phyloP scores from a whole-genome alignment of 1,284 basidiomycete genomes.

The Bondarzewia mesenterica region DNA sequence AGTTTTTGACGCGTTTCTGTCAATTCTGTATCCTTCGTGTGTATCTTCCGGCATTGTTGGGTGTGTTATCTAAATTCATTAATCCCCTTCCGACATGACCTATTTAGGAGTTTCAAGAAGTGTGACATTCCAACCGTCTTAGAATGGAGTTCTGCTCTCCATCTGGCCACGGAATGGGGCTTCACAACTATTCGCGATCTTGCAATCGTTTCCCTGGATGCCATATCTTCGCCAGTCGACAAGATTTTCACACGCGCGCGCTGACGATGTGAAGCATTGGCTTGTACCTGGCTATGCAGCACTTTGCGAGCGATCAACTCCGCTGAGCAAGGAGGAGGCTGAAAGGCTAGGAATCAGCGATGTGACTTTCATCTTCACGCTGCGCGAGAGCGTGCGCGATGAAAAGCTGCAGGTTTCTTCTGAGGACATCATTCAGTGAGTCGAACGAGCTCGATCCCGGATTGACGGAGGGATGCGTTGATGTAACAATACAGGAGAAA shows the following conservation, averaged over 20 bases:
- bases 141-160: constrained; percentile 3
- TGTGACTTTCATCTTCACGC: neutral
- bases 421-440: no score
- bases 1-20: constrained; percentile 7
- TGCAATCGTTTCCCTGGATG: neutral
- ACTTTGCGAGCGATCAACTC: neutral
- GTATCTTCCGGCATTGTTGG: no score
- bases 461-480: no score
- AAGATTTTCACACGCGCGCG: constrained; percentile 8
- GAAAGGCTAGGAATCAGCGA: neutral
- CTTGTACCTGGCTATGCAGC: constrained; percentile 13
- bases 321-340: no score
- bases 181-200: neutral
- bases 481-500: no score
- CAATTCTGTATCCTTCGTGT: constrained; percentile 6
- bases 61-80: neutral
- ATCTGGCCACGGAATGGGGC: neutral
- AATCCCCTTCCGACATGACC: no score
- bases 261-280: constrained; percentile 20
- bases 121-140: neutral
- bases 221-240: neutral
- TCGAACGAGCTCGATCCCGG: no score
- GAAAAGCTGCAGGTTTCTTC: no score
- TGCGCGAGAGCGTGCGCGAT: neutral
- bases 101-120: neutral